Percentiles rank a stretch among this genome's conserved stretches.
These are phyloP conservation scores for Coemansia sp. DNA, from an alignment of 371 early-diverging fungal species.

Conservation along the genomic window DNA sequence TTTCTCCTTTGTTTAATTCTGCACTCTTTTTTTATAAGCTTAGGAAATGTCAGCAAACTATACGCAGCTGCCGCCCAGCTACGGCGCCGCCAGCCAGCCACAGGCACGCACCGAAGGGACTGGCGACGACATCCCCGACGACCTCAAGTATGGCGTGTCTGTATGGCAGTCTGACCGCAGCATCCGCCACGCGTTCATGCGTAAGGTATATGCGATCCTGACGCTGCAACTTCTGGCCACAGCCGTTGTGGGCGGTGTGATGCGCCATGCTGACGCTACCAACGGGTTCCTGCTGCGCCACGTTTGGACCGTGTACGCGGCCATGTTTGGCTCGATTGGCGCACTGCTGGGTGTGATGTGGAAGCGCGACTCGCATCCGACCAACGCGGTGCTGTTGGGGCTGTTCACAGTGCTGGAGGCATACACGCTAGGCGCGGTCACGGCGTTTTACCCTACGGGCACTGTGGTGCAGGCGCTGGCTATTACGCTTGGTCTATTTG, in stretches of 20 bases:
- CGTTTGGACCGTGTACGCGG: slow-evolving; percentile 49
- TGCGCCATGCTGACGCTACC: slow-evolving; percentile 59
- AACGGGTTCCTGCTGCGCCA: slow-evolving; percentile 59
- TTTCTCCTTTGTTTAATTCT: not conserved
- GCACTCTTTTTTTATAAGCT: not conserved
- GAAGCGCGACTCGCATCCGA: slow-evolving; percentile 65
- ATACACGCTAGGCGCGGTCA: slow-evolving; percentile 61
- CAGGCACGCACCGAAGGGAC: slow-evolving; percentile 1
- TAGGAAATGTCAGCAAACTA: not conserved
- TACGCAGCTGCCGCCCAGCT: slow-evolving; percentile 39
- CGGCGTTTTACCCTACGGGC: slow-evolving; percentile 24
- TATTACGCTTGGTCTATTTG: slow-evolving; percentile 71
- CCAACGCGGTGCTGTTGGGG: slow-evolving; percentile 62
- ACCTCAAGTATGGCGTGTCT: slow-evolving; percentile 60
- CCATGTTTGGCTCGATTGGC: slow-evolving; percentile 54
- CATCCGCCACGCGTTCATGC: slow-evolving; percentile 67
- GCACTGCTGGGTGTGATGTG: slow-evolving; percentile 60
- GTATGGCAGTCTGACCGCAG: slow-evolving; percentile 59
- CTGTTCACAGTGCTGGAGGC: slow-evolving; percentile 70
- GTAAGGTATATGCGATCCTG: slow-evolving; percentile 81
- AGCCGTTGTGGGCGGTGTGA: slow-evolving; percentile 56
- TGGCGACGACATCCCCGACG: slow-evolving; percentile 55
- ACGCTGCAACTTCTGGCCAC: slow-evolving; percentile 66
- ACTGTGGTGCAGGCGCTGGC: slow-evolving; percentile 71
- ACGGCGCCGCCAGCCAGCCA: slow-evolving; percentile 16